phyloP scores from a whole-genome alignment of 225 moss, liverwort and hornwort genomes.

The Pseudisothecium myosuroides region DNA sequence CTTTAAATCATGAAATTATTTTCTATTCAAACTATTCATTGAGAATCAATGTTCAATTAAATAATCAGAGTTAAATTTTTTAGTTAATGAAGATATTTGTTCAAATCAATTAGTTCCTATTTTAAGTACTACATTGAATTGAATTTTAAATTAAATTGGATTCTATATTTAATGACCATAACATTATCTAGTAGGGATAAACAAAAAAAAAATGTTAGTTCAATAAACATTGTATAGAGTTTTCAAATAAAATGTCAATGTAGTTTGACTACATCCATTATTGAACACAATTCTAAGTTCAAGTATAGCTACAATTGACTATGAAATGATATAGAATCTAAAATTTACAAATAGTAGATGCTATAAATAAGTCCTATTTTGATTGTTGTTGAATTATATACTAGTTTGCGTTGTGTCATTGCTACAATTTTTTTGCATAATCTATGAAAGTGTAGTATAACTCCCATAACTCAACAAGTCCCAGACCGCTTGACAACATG shows the following conservation, averaged over 20 bases:
- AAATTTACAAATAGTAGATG: neutral
- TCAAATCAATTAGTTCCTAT: neutral
- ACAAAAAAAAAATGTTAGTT: no score
- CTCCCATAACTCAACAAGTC: no score
- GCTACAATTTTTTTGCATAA: neutral
- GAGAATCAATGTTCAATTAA: neutral
- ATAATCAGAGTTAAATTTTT: no score
- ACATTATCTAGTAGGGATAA: rapidly evolving
- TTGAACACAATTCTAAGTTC: neutral
- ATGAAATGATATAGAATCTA: neutral
- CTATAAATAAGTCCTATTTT: no score
- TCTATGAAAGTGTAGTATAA: no score
- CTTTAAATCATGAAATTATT: neutral
- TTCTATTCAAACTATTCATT: neutral
- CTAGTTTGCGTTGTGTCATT: neutral
- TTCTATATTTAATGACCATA: neutral
- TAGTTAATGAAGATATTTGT: neutral
- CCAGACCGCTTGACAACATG: no score
- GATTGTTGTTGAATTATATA: neutral
- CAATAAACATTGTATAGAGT: neutral
- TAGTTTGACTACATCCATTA: neutral
- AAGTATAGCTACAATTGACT: rapidly evolving
- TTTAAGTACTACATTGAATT: neutral
- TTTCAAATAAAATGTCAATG: neutral
- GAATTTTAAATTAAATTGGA: no score